Base-by-base conservation (phyloP, 495 filamentous ascomycete genomes). In the Penicillium egyptiacum region DNA sequence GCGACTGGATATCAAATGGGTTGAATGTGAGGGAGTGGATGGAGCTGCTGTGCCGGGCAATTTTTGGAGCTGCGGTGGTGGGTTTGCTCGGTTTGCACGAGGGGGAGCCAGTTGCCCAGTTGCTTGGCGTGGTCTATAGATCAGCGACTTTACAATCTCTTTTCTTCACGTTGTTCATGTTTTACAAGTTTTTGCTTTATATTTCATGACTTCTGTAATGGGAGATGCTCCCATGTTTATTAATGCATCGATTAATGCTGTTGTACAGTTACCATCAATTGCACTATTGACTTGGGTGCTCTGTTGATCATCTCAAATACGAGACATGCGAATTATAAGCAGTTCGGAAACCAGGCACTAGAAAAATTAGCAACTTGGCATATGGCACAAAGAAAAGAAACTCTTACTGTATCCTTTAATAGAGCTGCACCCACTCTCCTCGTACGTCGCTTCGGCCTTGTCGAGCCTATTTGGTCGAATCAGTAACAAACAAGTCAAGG, bases 31-130 rank as follows among this genome's bases (percentile, higher is more conserved):
- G 41, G 59, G 55, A 50, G 58, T 57, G 55, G 56, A 61, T 51
- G 56, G 59, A 65, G 60, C 57, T 68, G 72, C 64, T 68, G 72
- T 66, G 70, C 65, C 62, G 70, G 70, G 72, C 74, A 71, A 72
- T 76, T 76, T 78, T 74, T 67, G 70, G 70, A 74, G 74, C 70
- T 73, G 60, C 69, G 67, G 54, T 59, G 64, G 68, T 68, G 66
- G 65, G 74, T 77, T 77, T 77, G 74, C 62, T 68, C 57, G 64
- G 73, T 75, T 77, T 77, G 74, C 74, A 77, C 63, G 59, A 64
- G 57, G 74, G 66, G 73, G 71, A 64, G 67, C 63, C 64, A 62
- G 61, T 64, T 62, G 57, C 41, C 64, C 64, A 63, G 61, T 62
- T 64, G 57, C 41, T 58, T 56, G 19, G 49, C 52, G 37, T 2